Evolutionary conservation across 371 early-diverging fungal genomes (phyloP).

Genomic region (Lichtheimia corymbifera): DNA sequence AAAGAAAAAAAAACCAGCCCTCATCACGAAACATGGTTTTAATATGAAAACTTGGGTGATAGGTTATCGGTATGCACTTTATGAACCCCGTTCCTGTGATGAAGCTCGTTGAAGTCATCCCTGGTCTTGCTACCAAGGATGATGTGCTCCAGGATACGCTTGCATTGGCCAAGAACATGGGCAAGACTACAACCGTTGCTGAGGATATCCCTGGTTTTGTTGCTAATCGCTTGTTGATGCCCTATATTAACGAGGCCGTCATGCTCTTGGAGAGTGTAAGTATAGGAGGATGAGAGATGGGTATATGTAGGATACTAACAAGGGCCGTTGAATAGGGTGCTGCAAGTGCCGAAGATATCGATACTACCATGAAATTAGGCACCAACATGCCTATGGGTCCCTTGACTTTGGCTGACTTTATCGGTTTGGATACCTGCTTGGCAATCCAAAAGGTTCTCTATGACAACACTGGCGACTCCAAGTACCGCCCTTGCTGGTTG

Average conservation of each 20-base stretch:
- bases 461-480: conserved; percentile 92
- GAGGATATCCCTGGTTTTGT: conserved; percentile 97
- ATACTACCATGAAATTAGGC: conserved; percentile 96
- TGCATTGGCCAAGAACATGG: conserved; percentile 83
- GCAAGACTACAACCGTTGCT: conserved; percentile 87
- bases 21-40: neutral
- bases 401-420: conserved; percentile 95
- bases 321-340: conserved; percentile 65
- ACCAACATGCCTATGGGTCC: conserved; percentile 99
- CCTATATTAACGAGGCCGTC: conserved; percentile 97
- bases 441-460: conserved; percentile 96
- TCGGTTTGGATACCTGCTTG: conserved; percentile 96
- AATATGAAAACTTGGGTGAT: conserved; percentile 1
- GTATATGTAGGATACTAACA: neutral
- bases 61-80: conserved; percentile 92
- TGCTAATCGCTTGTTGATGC: conserved; percentile 96
- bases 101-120: conserved; percentile 97
- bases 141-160: conserved; percentile 75
- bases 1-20: too few relatives aligned
- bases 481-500: conserved; percentile 93
- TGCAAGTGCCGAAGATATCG: conserved; percentile 94
- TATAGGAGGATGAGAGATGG: neutral
- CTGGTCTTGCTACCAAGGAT: conserved; percentile 83
- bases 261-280: conserved; percentile 85
- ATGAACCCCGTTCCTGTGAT: conserved; percentile 98